Conservation (phyloP, 2,329 filamentous ascomycete species). For the Fusarium circinatum region DNA sequence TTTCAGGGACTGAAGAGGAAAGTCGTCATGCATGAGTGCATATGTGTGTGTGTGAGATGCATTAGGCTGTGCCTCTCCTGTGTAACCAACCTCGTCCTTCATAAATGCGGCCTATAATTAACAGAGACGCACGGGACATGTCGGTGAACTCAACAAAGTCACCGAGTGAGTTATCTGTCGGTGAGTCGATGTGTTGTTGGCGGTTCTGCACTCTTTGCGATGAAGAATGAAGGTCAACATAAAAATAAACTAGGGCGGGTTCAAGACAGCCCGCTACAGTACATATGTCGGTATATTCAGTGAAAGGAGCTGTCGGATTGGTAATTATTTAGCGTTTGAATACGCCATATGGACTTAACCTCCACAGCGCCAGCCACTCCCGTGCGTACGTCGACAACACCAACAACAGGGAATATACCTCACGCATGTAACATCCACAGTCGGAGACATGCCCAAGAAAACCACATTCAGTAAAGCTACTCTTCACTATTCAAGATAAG, state of each 20-base stretch:
- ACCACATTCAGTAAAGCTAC: not conserved
- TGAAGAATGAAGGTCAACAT: not conserved
- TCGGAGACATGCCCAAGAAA: slow-evolving; percentile 12
- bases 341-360: slow-evolving; percentile 14
- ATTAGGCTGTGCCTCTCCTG: not conserved
- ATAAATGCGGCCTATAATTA: slow-evolving; percentile 8
- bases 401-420: not conserved
- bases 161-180: slow-evolving; percentile 11
- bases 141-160: slow-evolving; percentile 23
- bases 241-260: not conserved
- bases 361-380: slow-evolving; percentile 34
- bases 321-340: slow-evolving; percentile 8
- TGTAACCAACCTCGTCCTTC: slow-evolving; percentile 16
- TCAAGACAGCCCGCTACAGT: not conserved
- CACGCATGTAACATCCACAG: not conserved
- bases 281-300: not conserved
- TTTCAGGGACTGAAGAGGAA: slow-evolving; percentile 14
- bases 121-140: slow-evolving; percentile 14
- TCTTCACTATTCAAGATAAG: not conserved
- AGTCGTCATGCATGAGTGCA: slow-evolving; percentile 1
- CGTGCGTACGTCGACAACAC: not conserved
- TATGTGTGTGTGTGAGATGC: slow-evolving; percentile 8
- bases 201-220: not conserved
- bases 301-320: not conserved
- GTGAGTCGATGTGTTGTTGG: slow-evolving; percentile 1